These are phyloP conservation scores for Termitomyces sp. DNA, from an alignment of 768 basidiomycete species.

Conservation along the genomic window DNA sequence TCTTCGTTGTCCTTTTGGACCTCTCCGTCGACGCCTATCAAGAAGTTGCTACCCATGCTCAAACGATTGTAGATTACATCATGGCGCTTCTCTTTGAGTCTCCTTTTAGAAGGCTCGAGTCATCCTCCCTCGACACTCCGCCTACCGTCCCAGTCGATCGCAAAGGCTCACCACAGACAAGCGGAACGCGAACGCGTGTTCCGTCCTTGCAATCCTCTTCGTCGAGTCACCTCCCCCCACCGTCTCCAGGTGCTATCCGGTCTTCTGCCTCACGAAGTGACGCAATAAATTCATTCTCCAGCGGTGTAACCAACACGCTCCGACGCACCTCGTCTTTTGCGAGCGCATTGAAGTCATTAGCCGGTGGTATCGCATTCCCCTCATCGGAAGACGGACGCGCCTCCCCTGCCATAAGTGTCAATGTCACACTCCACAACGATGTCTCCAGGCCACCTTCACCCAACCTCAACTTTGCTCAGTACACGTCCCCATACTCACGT, in stretches of 20 bases:
- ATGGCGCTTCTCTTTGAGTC: constrained; percentile 88
- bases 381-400: constrained; percentile 49
- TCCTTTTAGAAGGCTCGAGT: constrained; percentile 75
- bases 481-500: constrained; percentile 71
- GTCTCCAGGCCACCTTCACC: constrained; percentile 75
- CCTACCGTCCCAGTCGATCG: constrained; percentile 40
- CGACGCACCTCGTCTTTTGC: constrained; percentile 81
- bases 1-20: constrained; percentile 85
- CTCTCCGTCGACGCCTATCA: constrained; percentile 90
- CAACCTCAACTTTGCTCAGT: constrained; percentile 73
- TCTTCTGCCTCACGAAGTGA: constrained; percentile 55
- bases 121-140: constrained; percentile 55
- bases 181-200: constrained; percentile 42
- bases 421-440: constrained; percentile 28
- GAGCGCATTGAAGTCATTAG: constrained; percentile 65
- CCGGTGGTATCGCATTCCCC: constrained; percentile 71
- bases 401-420: constrained; percentile 26
- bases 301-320: constrained; percentile 63
- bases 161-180: constrained; percentile 27
- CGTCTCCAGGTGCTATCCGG: constrained; percentile 40
- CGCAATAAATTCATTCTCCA: constrained; percentile 59
- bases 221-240: constrained; percentile 36
- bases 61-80: constrained; percentile 89
- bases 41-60: constrained; percentile 88
- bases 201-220: constrained; percentile 52